phyloP scores from a whole-genome alignment of 768 basidiomycete genomes.

The Pulveroboletus sp. region DNA sequence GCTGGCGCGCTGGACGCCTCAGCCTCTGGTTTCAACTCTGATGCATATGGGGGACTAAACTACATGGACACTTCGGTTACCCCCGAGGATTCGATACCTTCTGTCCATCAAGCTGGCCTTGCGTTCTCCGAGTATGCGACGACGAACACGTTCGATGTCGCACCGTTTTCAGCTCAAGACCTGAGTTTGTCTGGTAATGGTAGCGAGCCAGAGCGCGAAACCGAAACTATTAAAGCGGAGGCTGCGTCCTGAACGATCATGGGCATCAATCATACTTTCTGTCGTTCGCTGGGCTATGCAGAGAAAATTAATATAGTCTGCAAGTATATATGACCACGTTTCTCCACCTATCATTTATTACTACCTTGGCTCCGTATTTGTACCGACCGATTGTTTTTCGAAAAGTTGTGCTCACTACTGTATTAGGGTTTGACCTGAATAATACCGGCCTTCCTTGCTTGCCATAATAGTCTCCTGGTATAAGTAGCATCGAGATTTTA shows the following conservation, averaged over 20 bases:
- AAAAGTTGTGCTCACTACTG: conserved; percentile 34
- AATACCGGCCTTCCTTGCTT: conserved; percentile 25
- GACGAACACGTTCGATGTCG: conserved; percentile 64
- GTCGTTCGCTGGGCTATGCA: conserved; percentile 25
- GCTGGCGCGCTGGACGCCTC: conserved; percentile 61
- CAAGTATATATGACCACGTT: conserved; percentile 32
- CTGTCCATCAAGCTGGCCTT: conserved; percentile 57
- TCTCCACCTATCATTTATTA: conserved; percentile 33
- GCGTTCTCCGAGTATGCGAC: conserved; percentile 69
- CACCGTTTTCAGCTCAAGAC: conserved; percentile 63
- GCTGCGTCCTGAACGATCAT: conserved; percentile 31
- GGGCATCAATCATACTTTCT: conserved; percentile 15
- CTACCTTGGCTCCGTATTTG: conserved; percentile 35
- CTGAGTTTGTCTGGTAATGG: conserved; percentile 51
- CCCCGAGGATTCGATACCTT: conserved; percentile 59
- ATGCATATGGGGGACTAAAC: conserved; percentile 64
- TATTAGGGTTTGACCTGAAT: conserved; percentile 29
- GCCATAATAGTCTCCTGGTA: conserved; percentile 13
- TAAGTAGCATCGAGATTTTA: conserved; percentile 17
- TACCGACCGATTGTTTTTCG: conserved; percentile 32
- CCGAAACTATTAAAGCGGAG: conserved; percentile 67
- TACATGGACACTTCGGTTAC: conserved; percentile 71
- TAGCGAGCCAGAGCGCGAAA: conserved; percentile 59
- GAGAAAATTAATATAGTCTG: conserved; percentile 28
- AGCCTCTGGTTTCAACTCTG: conserved; percentile 56